phyloP scores from a whole-genome alignment of 2,329 filamentous ascomycete genomes.

The Apiospora hydei region DNA sequence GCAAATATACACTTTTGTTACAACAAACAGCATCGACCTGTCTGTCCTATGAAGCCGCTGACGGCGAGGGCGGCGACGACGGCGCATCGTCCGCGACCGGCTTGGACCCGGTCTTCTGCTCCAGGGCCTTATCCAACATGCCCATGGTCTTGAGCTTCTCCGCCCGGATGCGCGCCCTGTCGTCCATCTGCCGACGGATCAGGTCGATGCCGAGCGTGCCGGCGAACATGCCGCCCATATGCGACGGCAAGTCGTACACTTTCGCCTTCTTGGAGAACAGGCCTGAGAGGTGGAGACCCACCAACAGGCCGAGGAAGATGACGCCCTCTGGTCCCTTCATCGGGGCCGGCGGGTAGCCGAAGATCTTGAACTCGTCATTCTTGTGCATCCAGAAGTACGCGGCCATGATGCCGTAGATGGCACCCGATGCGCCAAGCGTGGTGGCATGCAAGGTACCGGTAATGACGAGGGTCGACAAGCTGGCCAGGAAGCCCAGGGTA shows the following conservation, averaged over 20 bases:
- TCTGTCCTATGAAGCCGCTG: not conserved
- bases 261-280: constrained; percentile 51
- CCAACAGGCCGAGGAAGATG: constrained; percentile 58
- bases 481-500: constrained; percentile 64
- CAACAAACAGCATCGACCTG: not conserved
- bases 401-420: constrained; percentile 65
- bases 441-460: constrained; percentile 54
- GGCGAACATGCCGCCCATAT: constrained; percentile 58
- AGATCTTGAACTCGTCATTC: constrained; percentile 62
- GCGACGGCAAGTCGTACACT: constrained; percentile 59
- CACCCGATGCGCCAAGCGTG: constrained; percentile 72
- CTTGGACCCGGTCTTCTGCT: not conserved
- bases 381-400: constrained; percentile 69
- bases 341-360: constrained; percentile 63
- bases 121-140: constrained; percentile 26
- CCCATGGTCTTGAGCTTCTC: constrained; percentile 37
- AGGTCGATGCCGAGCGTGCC: constrained; percentile 52
- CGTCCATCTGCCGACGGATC: constrained; percentile 42
- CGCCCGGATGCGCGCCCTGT: constrained; percentile 34
- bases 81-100: not conserved
- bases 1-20: constrained; percentile 13
- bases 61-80: not conserved
- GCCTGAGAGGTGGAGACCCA: constrained; percentile 58
- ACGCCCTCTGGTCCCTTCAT: constrained; percentile 61
- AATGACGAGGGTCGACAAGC: constrained; percentile 59